Conservation (phyloP, 1,284 basidiomycete genomes). For the Cryptococcus sp. region DNA sequence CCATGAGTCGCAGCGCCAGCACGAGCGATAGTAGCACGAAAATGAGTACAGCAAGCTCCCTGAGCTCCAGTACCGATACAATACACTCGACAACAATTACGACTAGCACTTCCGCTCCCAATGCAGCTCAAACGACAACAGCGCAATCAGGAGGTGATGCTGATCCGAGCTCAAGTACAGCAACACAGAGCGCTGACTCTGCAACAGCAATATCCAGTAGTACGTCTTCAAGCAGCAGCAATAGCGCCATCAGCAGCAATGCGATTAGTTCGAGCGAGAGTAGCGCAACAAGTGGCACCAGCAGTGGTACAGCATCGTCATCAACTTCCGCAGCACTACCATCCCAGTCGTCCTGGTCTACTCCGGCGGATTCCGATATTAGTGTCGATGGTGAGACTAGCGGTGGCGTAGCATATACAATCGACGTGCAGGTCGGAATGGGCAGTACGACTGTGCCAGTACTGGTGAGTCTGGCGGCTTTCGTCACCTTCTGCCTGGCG, state of each 20-base stretch:
- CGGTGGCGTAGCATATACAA: conserved; percentile 12
- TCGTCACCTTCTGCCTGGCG: not conserved
- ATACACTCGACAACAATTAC: not conserved
- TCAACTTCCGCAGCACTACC: not conserved
- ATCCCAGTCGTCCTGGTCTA: not conserved
- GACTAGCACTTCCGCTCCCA: not conserved
- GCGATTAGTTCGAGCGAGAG: not conserved
- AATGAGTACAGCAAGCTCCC: not conserved
- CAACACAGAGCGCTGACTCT: not conserved
- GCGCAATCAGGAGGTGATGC: not conserved
- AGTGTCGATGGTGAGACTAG: conserved; percentile 1
- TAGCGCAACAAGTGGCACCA: not conserved
- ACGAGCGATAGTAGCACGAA: not conserved
- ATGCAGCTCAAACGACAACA: not conserved
- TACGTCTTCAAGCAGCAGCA: too few relatives aligned
- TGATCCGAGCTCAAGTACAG: not conserved
- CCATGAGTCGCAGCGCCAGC: not conserved
- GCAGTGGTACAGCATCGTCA: not conserved
- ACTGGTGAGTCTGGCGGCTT: conserved; percentile 6
- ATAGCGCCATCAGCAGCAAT: not conserved
- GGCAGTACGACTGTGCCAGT: conserved; percentile 7
- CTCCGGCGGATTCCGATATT: not conserved
- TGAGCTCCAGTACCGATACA: too few relatives aligned
- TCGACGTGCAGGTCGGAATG: conserved; percentile 10
- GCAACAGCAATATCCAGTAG: not conserved